These are phyloP conservation scores for Ophiostoma sp. DNA, from an alignment of 2,329 filamentous ascomycete species.

Conservation along the genomic window DNA sequence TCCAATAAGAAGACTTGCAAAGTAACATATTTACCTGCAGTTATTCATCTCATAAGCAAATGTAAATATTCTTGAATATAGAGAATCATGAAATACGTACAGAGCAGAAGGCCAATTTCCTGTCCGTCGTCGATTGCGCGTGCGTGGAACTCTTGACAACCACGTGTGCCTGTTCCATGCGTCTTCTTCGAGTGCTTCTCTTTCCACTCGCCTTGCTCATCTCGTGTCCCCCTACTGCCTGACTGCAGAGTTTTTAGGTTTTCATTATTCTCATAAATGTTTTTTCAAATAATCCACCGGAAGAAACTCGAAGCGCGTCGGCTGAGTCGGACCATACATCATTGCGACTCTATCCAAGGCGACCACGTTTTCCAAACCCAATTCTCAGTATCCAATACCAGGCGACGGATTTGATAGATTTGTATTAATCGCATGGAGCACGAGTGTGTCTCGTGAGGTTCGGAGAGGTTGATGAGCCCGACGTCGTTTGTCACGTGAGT, in stretches of 20 bases:
- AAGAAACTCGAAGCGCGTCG: background rate
- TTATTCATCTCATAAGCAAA: background rate
- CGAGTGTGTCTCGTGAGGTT: background rate
- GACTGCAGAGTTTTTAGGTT: background rate
- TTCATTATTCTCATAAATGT: background rate
- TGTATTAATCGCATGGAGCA: background rate
- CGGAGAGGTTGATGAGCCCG: background rate
- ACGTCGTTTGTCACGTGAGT: background rate
- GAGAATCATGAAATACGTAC: background rate
- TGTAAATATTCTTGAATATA: background rate
- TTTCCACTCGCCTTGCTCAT: background rate
- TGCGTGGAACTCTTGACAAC: background rate
- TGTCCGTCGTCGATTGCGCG: background rate
- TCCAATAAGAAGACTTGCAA: background rate
- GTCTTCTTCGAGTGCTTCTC: background rate
- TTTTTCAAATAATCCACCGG: background rate
- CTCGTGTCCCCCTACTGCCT: background rate
- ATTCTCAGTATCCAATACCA: background rate
- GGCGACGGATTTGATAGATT: background rate
- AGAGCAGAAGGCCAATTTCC: background rate
- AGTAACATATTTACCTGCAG: background rate
- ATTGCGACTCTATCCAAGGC: background rate
- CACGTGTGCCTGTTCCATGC: constrained; percentile 4
- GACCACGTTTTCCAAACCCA: background rate
- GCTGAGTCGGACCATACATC: background rate